Evolutionary conservation across 192 early-diverging fungal species (phyloP).

Genomic region (Coemansia sp.): DNA sequence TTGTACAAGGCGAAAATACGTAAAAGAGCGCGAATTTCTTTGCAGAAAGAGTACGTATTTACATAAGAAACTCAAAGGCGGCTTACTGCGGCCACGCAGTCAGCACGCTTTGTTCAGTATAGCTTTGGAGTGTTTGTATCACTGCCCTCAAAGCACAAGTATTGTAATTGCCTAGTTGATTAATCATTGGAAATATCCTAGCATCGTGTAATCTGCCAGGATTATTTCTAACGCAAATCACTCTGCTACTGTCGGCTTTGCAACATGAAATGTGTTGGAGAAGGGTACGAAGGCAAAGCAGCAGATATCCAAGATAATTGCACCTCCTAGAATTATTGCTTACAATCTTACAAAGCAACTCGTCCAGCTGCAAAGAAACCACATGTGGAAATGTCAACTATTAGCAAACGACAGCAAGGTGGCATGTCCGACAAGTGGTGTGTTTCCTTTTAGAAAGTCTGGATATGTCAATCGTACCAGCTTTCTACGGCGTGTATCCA

Average conservation of each 20-base stretch:
- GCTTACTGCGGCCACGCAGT: background rate
- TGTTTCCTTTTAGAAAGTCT: background rate
- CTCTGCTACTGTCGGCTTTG: background rate
- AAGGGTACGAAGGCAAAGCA: no score
- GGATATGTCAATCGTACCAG: background rate
- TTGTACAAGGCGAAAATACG: background rate
- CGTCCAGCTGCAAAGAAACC: background rate
- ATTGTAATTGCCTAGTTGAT: background rate
- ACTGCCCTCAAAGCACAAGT: background rate
- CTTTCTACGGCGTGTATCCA: background rate
- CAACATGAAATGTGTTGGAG: background rate
- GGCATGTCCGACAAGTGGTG: background rate
- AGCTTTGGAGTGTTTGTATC: background rate
- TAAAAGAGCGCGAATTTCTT: background rate
- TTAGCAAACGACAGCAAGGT: background rate
- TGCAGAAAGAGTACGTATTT: background rate
- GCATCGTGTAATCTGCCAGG: background rate
- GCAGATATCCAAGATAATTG: no score
- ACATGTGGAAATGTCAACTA: background rate
- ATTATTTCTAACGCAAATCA: background rate
- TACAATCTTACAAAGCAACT: background rate
- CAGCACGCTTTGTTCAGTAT: background rate
- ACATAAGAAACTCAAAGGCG: background rate
- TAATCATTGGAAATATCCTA: background rate
- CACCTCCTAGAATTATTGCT: no score